Evolutionary conservation across 1,284 basidiomycete genomes (phyloP).

Genomic region (Sporisorium scitamineum): DNA sequence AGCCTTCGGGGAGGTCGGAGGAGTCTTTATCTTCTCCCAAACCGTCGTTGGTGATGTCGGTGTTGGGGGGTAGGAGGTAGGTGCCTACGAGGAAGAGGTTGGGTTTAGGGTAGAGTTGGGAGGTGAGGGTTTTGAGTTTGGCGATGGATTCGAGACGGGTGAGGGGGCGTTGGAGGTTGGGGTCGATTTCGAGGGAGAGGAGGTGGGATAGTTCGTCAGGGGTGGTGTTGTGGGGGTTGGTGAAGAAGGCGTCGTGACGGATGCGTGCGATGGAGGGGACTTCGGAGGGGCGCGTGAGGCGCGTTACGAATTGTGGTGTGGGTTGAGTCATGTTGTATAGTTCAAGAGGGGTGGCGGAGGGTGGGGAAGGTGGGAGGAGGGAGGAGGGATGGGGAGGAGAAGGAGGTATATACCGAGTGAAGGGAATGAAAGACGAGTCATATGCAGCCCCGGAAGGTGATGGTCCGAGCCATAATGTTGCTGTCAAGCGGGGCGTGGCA

Average conservation of each 20-base stretch:
- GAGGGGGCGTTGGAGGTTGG: background rate
- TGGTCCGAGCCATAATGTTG: too few relatives aligned
- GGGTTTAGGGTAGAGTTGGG: background rate
- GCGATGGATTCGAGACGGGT: conserved; percentile 2
- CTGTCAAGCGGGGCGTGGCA: too few relatives aligned
- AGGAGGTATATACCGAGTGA: too few relatives aligned
- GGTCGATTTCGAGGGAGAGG: conserved; percentile 2
- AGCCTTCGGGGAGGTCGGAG: background rate
- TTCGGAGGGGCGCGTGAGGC: conserved; percentile 1
- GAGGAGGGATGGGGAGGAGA: too few relatives aligned
- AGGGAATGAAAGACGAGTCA: too few relatives aligned
- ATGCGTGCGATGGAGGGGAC: background rate
- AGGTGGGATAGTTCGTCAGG: conserved; percentile 6
- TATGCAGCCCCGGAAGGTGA: too few relatives aligned
- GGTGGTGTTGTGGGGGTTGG: conserved; percentile 5
- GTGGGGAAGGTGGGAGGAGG: background rate
- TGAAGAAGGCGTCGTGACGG: conserved; percentile 14
- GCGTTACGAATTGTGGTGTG: conserved; percentile 4
- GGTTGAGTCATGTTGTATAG: background rate
- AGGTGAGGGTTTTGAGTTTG: background rate
- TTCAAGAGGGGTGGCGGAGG: too few relatives aligned
- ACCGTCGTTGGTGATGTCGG: background rate
- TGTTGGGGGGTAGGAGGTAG: background rate
- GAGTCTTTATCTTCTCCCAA: background rate
- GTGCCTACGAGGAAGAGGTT: conserved; percentile 2